phyloP scores from a whole-genome alignment of 2,329 filamentous ascomycete species.

The Pezizomycotina sp. region DNA sequence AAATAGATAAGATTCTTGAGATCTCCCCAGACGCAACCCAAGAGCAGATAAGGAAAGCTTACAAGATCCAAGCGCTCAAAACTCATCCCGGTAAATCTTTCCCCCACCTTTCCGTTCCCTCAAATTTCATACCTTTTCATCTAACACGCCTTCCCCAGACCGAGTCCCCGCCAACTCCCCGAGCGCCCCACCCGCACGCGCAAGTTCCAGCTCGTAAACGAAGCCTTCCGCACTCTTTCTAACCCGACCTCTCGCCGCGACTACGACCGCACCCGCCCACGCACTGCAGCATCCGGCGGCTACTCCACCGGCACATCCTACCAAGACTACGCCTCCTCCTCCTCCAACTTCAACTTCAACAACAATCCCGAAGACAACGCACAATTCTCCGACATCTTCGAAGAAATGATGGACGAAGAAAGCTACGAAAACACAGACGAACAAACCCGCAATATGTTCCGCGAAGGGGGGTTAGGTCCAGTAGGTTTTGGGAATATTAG shows the following conservation, averaged over 20 bases:
- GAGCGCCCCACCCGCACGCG: constrained; percentile 68
- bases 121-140: constrained; percentile 36
- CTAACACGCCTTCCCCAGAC: constrained; percentile 84
- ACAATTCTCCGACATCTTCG: constrained; percentile 75
- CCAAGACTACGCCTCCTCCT: no score
- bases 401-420: constrained; percentile 79
- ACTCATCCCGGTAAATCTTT: constrained; percentile 11
- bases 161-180: constrained; percentile 65
- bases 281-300: constrained; percentile 37
- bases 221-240: constrained; percentile 82
- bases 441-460: no score
- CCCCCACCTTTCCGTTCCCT: not conserved
- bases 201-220: constrained; percentile 80
- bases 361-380: no score
- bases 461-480: constrained; percentile 19
- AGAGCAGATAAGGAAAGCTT: constrained; percentile 79
- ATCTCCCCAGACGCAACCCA: constrained; percentile 56
- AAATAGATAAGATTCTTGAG: constrained; percentile 54
- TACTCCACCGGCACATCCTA: constrained; percentile 36
- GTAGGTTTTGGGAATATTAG: constrained; percentile 56
- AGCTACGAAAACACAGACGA: constrained; percentile 57
- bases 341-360: no score
- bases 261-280: constrained; percentile 59
- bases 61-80: constrained; percentile 52
- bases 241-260: constrained; percentile 60